These are phyloP conservation scores for Tetratostichococcus sp. DNA, from an alignment of 139 green algal species.

Conservation along the genomic window DNA sequence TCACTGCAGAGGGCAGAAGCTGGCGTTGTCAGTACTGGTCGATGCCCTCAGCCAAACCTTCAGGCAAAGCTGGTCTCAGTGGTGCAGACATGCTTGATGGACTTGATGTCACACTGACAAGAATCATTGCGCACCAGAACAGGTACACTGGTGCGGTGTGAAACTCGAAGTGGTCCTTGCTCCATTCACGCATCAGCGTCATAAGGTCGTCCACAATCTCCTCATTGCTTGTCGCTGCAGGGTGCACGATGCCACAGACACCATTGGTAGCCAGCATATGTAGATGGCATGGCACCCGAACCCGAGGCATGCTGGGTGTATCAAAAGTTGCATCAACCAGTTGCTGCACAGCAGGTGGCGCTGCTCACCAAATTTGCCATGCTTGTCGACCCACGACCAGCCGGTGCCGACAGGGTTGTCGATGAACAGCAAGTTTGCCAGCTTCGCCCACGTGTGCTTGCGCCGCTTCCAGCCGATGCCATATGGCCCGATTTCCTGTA, in stretches of 20 bases:
- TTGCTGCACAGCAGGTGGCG: neutral
- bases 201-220: slow-evolving; percentile 8
- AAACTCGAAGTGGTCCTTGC: slow-evolving; percentile 7
- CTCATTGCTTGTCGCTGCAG: slow-evolving; percentile 7
- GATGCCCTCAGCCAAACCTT: too few species aligned
- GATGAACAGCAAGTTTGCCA: slow-evolving; percentile 15
- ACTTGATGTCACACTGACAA: too few species aligned
- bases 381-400: slow-evolving; percentile 11
- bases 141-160: slow-evolving; percentile 2
- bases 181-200: neutral
- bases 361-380: slow-evolving; percentile 4
- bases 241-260: too few species aligned
- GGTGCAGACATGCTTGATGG: too few species aligned
- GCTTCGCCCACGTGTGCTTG: slow-evolving; percentile 3
- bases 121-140: neutral
- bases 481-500: slow-evolving; percentile 10
- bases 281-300: too few species aligned
- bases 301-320: too few species aligned
- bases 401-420: slow-evolving; percentile 21
- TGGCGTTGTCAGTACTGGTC: neutral
- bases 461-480: neutral
- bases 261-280: too few species aligned
- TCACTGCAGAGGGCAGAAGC: neutral
- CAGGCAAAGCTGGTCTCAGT: too few species aligned
- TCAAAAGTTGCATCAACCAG: too few species aligned